Percentiles rank a stretch among this genome's conserved stretches.
These are phyloP conservation scores for Leccinum rimulosum DNA, from an alignment of 768 basidiomycete genomes.

Conservation along the genomic window DNA sequence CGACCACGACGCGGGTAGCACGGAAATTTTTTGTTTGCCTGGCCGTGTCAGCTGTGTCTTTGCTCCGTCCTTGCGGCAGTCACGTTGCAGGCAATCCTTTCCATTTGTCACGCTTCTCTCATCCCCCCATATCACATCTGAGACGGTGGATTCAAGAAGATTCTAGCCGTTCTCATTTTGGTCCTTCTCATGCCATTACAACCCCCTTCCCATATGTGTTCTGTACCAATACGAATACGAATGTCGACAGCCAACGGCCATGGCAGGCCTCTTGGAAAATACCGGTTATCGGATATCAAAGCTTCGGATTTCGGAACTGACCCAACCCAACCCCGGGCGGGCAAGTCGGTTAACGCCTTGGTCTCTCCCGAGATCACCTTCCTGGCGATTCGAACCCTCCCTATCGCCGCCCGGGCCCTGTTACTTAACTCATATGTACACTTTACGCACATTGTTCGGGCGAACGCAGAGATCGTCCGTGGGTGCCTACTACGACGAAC, in stretches of 20 bases:
- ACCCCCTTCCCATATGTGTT: constrained; percentile 1
- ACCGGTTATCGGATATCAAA: constrained; percentile 10
- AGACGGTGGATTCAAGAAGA: constrained; percentile 10
- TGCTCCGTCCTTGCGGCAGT: constrained; percentile 35
- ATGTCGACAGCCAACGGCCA: not conserved
- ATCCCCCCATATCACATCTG: constrained; percentile 9
- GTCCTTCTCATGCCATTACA: constrained; percentile 9
- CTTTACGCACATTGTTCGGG: constrained; percentile 1
- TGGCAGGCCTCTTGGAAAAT: constrained; percentile 12
- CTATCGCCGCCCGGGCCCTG: constrained; percentile 18
- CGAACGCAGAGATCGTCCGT: constrained; percentile 11
- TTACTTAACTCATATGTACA: constrained; percentile 6
- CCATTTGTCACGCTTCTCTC: constrained; percentile 15
- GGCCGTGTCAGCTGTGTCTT: constrained; percentile 23
- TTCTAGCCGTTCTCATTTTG: constrained; percentile 14
- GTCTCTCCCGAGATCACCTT: constrained; percentile 27
- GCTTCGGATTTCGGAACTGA: constrained; percentile 7
- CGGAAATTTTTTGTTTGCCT: constrained; percentile 31
- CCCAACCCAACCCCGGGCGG: not conserved
- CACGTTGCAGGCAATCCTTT: constrained; percentile 26
- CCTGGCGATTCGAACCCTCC: constrained; percentile 10
- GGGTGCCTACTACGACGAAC: not conserved
- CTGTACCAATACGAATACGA: not conserved
- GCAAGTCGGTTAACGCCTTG: constrained; percentile 7
- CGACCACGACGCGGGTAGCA: constrained; percentile 18